Evolutionary conservation across 2,329 filamentous ascomycete genomes (phyloP), one percentile per base, ranked within the genome.

Genomic region (Berkeleyomyces basicola): DNA sequence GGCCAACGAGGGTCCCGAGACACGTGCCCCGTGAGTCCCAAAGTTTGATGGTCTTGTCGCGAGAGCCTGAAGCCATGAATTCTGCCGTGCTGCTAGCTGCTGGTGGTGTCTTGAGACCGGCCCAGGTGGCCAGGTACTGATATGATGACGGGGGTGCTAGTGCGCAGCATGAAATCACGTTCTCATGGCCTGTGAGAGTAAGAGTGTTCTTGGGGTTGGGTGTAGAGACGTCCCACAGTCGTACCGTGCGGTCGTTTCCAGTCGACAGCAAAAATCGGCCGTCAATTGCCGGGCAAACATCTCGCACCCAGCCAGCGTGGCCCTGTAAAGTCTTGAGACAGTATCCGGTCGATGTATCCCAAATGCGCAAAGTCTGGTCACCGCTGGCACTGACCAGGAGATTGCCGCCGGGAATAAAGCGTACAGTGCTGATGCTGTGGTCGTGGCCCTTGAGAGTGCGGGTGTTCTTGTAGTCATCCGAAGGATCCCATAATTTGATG

Each of bases 401-500:
- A 69, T 96, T 95, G 31, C 88, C 88, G 6, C 86, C 90, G 2
- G 90, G 90, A 44, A 96, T 86, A 71, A 96, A 96, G 6, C 90
- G 85, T 40, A 96, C 85, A 2, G 88, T 86, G 68, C 87, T 93
- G 62, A 96, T 88, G 67, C 86, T 93, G 72, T 96, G 92, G 68
- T 96, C 91, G 73, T 96, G 91, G 4, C 92, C 91, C 0, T 88
- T 87, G 23, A 96, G 77, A 0, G 91, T 96, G 60, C 90, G 82
- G 63, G 96, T 95, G 70, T 96, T 96, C 72, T 96, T 95, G 76
- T 96, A 96, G 65, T 93, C 88, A 71, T 95, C 87, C 51, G 84
- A 82, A 1, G 92, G 91, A 68, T 96, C 90, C 91, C 91, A 97
- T 33, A 96, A 77, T 73, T 96, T 96, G 74, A 96, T 96, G 2